A percentile compares a stretch with the other conserved stretches of the same genome.
phyloP scores from a whole-genome alignment of 345 rosid species.

The Citrus australasica region DNA sequence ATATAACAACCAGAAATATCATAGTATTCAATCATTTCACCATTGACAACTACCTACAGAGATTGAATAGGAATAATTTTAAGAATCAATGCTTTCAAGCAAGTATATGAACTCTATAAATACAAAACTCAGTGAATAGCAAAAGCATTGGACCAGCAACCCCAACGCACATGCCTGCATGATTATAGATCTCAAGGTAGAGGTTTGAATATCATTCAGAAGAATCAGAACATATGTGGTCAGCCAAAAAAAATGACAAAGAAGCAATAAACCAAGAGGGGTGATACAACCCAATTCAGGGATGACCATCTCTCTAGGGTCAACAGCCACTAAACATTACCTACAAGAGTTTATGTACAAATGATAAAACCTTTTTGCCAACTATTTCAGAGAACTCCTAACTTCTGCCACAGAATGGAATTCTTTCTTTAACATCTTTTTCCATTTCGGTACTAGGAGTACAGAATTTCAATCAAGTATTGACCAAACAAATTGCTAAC shows the following conservation, averaged over 20 bases:
- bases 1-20: constrained; percentile 97
- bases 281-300: not conserved
- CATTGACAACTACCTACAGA: constrained; percentile 78
- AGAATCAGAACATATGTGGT: not conserved
- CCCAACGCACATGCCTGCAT: not conserved
- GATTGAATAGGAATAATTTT: not conserved
- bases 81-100: not conserved
- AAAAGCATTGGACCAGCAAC: not conserved
- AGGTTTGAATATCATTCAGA: not conserved
- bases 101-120: not conserved
- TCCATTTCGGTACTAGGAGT: no score
- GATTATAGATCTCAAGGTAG: not conserved
- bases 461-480: no score
- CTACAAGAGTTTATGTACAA: not conserved
- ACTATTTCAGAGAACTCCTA: not conserved
- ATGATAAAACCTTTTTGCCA: not conserved
- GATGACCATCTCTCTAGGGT: not conserved
- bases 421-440: not conserved
- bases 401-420: not conserved
- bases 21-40: constrained; percentile 94
- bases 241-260: not conserved
- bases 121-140: not conserved
- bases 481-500: no score
- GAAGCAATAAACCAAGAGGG: not conserved
- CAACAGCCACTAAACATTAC: not conserved